Base-by-base conservation (phyloP, 2,329 filamentous ascomycete species). In the Cytospora leucostoma region DNA sequence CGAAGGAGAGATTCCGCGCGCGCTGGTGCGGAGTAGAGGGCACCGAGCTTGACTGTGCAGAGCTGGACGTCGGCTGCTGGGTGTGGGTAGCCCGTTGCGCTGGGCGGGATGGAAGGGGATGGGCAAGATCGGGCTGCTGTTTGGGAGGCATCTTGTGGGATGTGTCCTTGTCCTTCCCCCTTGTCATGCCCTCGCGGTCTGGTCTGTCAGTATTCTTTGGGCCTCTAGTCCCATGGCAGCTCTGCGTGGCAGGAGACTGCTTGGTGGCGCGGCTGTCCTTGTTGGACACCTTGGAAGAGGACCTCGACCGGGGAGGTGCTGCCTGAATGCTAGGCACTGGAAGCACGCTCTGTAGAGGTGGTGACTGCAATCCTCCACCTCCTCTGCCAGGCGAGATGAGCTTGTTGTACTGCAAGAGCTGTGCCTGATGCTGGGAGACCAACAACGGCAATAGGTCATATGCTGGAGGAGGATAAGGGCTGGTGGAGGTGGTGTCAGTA, bases 11-110 rank as follows among this genome's bases (percentile, higher is more conserved):
- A 71, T 93, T 89, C 64, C 92, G 88, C 68, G 93, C 87, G 76
- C 91, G 90, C 74, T 97, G 93, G 72, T 94, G 91, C 10, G 94
- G 95, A 3, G 94, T 98, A 1, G 94, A 96, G 1, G 94, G 94
- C 56, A 97, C 91, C 10, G 94, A 98, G 74, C 84, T 96, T 32
- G 94, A 96, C 73, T 96, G 83, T 15, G 77, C 71, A 61, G 75
- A 73, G 34, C 70, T 71, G 56, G 74, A 71, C 33, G 68, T 69
- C 40, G 72, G 71, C 7, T 70, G 68, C 54, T 70, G 66, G 53
- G 55, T 53, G 27, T 62, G 56, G 53, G 55, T 47, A 44, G 47
- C 51, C 56, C 62, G 63, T 32, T 59, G 63, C 32, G 61, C 59
- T 12, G 66, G 66, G 15, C 63, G 63, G 21, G 70, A 61, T 13